These are phyloP conservation scores for Pythium myriotylum DNA, from an alignment of 352 stramenopile genomes.

Conservation along the genomic window DNA sequence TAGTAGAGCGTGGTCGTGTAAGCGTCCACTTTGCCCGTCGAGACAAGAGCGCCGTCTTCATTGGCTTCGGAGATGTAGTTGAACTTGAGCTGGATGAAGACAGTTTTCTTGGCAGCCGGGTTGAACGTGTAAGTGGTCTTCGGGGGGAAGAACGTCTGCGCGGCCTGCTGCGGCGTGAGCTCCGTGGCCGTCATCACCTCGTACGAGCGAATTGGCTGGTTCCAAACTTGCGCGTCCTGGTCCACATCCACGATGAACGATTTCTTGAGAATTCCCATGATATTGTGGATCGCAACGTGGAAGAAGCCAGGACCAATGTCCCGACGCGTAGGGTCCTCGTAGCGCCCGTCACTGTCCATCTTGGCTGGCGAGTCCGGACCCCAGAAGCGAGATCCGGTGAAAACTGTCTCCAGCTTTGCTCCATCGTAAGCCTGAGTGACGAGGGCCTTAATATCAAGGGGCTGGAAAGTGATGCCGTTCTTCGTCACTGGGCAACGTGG, in stretches of 20 bases:
- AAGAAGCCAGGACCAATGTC: constrained; percentile 28
- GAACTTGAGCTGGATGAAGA: constrained; percentile 58
- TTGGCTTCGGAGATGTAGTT: constrained; percentile 58
- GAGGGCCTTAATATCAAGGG: constrained; percentile 31
- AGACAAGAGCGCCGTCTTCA: constrained; percentile 51
- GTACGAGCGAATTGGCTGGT: constrained; percentile 30
- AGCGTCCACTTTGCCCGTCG: constrained; percentile 38
- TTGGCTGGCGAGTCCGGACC: constrained; percentile 14
- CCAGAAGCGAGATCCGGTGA: constrained; percentile 28
- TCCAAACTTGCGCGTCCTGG: constrained; percentile 22
- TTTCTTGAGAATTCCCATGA: constrained; percentile 26
- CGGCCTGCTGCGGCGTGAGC: constrained; percentile 8
- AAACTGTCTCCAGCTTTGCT: constrained; percentile 21
- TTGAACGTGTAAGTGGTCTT: constrained; percentile 58
- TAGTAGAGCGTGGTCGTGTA: constrained; percentile 62
- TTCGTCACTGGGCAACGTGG: constrained; percentile 26
- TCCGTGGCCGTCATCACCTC: constrained; percentile 14
- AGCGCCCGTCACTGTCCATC: constrained; percentile 22
- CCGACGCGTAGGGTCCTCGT: constrained; percentile 19
- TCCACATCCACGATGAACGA: constrained; percentile 25
- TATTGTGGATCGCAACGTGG: constrained; percentile 28
- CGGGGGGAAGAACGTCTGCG: constrained; percentile 11
- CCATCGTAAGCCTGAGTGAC: constrained; percentile 32
- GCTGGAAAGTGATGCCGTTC: constrained; percentile 28
- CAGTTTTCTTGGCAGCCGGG: constrained; percentile 49